These are phyloP conservation scores for Metschnikowia bowlesiae DNA, from an alignment of 805 yeast genomes.

Conservation along the genomic window DNA sequence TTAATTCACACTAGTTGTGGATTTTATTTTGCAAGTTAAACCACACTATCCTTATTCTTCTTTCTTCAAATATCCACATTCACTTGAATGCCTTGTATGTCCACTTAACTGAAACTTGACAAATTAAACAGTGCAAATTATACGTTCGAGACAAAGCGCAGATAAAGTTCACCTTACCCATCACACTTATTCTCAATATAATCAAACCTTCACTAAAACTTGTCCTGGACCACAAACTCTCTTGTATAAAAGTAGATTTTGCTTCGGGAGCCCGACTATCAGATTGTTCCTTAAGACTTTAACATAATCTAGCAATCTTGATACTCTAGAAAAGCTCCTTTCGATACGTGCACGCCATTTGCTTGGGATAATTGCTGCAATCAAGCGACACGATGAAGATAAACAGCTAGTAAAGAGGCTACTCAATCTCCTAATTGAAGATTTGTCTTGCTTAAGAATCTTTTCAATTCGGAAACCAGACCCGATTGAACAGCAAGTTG, in stretches of 20 bases:
- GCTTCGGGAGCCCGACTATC: background rate
- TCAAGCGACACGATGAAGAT: background rate
- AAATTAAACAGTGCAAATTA: background rate
- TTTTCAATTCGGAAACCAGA: background rate
- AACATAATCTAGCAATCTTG: too few relatives aligned
- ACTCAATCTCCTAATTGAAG: background rate
- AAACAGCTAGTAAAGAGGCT: background rate
- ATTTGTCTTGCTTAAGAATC: background rate
- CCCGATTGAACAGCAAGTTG: background rate
- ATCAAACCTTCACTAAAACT: background rate
- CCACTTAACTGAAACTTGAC: background rate
- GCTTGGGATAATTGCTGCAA: background rate
- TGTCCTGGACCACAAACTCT: constrained; percentile 3
- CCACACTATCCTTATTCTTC: background rate
- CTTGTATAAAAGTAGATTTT: background rate
- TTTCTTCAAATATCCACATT: background rate
- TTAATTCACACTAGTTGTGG: background rate
- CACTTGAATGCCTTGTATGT: background rate
- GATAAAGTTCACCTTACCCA: background rate
- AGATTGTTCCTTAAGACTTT: background rate
- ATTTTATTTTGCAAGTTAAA: background rate
- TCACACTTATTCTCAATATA: background rate
- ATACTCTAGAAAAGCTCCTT: background rate
- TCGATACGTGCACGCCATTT: background rate
- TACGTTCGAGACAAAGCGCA: background rate